Evolutionary conservation across 2,329 filamentous ascomycete genomes (phyloP), one percentile per base, ranked within the genome.

Genomic region (Fusarium dimerum): DNA sequence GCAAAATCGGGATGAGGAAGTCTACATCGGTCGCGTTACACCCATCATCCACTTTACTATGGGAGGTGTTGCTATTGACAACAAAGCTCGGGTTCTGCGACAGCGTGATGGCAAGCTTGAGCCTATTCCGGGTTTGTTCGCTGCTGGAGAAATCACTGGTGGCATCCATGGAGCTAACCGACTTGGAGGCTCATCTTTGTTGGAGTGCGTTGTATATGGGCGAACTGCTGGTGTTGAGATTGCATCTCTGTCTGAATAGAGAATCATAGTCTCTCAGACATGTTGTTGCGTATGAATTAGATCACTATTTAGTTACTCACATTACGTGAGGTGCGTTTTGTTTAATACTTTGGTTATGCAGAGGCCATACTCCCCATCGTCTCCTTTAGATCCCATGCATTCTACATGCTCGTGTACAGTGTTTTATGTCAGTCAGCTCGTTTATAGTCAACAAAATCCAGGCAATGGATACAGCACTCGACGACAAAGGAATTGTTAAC

Each of bases 31-130:
- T 0, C 75, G 67, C 1, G 81, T 87, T 1, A 87, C 85, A 5
- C 84, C 84, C 0, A 81, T 87, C 0, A 76, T 83, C 2, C 84
- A 87, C 61, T 87, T 87, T 60, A 87, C 84, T 2, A 87, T 87
- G 84, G 84, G 84, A 5, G 84, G 84, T 1, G 83, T 79, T 0
- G 72, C 79, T 3, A 82, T 87, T 57, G 80, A 83, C 58, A 71
- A 78, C 7, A 71, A 76, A 42, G 75, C 77, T 1, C 76, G 80
- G 55, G 77, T 87, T 0, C 61, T 87, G 12, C 67, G 64, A 8
- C 62, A 68, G 2, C 67, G 60, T 0, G 64, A 61, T 3, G 68
- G 72, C 6, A 63, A 69, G 3, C 65, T 74, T 12, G 65, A 65
- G 32, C 75, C 76, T 0, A 80, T 87, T 34, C 63, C 73, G 3